Conservation (phyloP, 352 stramenopile species). For the Globisporangium carolinianum region DNA sequence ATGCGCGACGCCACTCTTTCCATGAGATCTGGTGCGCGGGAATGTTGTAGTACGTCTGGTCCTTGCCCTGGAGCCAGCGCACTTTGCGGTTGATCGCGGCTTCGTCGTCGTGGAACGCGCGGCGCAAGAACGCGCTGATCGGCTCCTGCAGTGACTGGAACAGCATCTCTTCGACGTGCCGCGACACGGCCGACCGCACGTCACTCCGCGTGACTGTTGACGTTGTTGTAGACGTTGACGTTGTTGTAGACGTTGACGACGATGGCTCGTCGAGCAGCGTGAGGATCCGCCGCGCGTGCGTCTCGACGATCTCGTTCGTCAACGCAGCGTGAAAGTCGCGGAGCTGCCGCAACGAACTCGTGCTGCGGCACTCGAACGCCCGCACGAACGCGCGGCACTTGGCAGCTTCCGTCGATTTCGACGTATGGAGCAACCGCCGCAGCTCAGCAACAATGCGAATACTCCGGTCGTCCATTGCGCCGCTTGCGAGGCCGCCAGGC, state of each 20-base stretch:
- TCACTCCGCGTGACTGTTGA: conserved; percentile 44
- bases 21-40: conserved; percentile 73
- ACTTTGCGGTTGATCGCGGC: conserved; percentile 76
- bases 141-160: conserved; percentile 60
- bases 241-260: no score
- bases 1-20: conserved; percentile 80
- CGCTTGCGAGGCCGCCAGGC: conserved; percentile 17
- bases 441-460: conserved; percentile 83
- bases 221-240: background rate
- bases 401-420: conserved; percentile 59
- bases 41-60: conserved; percentile 88
- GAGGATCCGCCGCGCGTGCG: conserved; percentile 59
- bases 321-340: conserved; percentile 56
- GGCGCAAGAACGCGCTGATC: conserved; percentile 49
- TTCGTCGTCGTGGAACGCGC: conserved; percentile 69
- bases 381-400: conserved; percentile 67
- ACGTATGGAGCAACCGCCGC: conserved; percentile 67
- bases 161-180: conserved; percentile 79
- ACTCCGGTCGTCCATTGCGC: conserved; percentile 50
- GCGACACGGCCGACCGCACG: conserved; percentile 50
- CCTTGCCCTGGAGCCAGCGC: conserved; percentile 86
- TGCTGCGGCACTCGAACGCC: conserved; percentile 42
- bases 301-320: conserved; percentile 54
- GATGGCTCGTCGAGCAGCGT: conserved; percentile 31
- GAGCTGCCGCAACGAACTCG: conserved; percentile 40